Base-by-base conservation (phyloP, 108 stramenopile genomes). In the Fistulifera pelliculosa region DNA sequence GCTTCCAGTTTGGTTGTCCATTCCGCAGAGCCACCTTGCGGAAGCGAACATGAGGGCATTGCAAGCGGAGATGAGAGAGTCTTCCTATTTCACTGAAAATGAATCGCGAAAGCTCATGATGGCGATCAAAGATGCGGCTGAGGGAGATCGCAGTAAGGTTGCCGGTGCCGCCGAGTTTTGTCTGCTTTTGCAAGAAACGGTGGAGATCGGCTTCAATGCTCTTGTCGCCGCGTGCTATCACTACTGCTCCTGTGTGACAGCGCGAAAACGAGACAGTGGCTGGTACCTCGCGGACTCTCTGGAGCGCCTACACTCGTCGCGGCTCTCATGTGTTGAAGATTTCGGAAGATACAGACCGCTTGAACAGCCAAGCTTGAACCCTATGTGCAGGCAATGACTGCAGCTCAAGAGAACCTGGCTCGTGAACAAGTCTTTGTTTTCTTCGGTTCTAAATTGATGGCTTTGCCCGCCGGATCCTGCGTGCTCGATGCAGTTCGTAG, bases 111-210 rank as follows among this genome's bases (percentile, higher is more conserved):
- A 68, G 31, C 55, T 88, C 1, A 56, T 79, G 17, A 54, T 49
- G 13, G 80, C 87, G 47, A 80, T 88, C 42, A 69, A 74, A 54
- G 66, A 66, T 45, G 74, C 83, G 3, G 60, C 82, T 16, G 56
- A 44, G 1, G 69, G 66, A 5, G 70, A 84, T 61, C 31, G 42
- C 3, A 67, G 75, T 22, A 73, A 76, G 52, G 65, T 84, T 54
- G 77, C 76, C 0, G 83, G 87, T n/a, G 80, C 82, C 6, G 71
- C 80, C 0, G 82, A 81, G 41, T 88, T 88, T 60, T 81, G 78
- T 56, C 54, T 66, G 11, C 69, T 88, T 10, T 43, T 88, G 51
- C 73, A 81, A 50, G 81, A 88, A 60, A 75, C 78, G 4, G 73
- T 88, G 68, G 87, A 88, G 56, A 80, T 87, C 65, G 82, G 83